These are phyloP conservation scores for Saccharum officinarum DNA, from an alignment of 176 grass and related monocot species.

Conservation along the genomic window DNA sequence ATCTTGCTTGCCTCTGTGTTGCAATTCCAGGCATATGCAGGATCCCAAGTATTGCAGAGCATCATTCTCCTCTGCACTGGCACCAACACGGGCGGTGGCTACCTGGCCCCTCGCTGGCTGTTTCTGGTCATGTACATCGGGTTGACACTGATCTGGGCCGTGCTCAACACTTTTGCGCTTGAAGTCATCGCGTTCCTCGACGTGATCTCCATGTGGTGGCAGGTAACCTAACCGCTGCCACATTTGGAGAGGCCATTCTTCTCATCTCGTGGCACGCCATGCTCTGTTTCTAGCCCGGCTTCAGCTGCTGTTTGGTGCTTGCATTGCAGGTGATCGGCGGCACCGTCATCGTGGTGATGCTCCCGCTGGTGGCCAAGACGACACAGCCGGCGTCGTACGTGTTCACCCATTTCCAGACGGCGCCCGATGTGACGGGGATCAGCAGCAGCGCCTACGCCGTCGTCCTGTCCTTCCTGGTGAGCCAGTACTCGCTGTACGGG, in stretches of 20 bases:
- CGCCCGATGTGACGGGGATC: constrained; percentile 71
- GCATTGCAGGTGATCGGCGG: constrained; percentile 74
- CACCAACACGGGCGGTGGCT: constrained; percentile 87
- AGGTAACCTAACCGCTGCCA: constrained; percentile 39
- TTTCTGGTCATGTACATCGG: constrained; percentile 89
- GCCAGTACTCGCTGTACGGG: constrained; percentile 96
- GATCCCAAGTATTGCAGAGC: constrained; percentile 82
- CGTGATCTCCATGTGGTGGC: constrained; percentile 97
- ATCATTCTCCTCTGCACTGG: constrained; percentile 90
- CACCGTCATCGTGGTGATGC: constrained; percentile 75
- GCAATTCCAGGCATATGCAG: constrained; percentile 74
- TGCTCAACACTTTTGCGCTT: constrained; percentile 95
- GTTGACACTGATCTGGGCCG: constrained; percentile 85
- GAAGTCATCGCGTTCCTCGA: constrained; percentile 95
- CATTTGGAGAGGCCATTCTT: not conserved
- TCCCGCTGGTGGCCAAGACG: constrained; percentile 74
- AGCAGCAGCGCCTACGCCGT: constrained; percentile 71
- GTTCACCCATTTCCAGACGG: constrained; percentile 76
- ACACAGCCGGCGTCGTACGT: constrained; percentile 86
- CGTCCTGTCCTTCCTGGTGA: constrained; percentile 80
- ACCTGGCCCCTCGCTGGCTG: constrained; percentile 70
- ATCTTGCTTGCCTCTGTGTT: not conserved
- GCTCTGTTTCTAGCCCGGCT: not conserved
- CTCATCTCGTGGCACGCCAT: not conserved
- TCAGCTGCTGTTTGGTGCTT: not conserved